Evolutionary conservation across 352 stramenopile species (phyloP), one percentile per base, ranked within the genome.

Genomic region (Phytopythium vexans): DNA sequence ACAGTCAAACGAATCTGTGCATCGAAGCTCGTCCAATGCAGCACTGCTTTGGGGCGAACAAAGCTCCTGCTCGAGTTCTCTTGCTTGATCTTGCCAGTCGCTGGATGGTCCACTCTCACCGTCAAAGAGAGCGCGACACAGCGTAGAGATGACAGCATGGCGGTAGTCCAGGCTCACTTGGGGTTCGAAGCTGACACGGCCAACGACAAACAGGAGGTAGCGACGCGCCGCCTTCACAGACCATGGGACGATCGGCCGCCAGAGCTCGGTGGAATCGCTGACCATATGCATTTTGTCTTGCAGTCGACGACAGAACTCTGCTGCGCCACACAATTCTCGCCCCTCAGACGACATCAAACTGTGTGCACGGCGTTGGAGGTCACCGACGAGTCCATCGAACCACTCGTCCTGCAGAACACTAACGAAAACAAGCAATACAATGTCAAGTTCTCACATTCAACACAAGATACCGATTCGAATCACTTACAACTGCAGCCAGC

Each of bases 401-500:
- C 59, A 72, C 53, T 69, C 49, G 12, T 62, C 41, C 15, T 59
- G n/a, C 12, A 72, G 42, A 43, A 72, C 52, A 35, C 63, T 71
- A 15, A 3, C 5, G 6, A 14, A 8, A 49, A 4, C 21, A 35
- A 9, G 10, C 42, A 6, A 15, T 10, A 48, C 31, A 36, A 8
- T 4, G 15, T 12, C 4, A 12, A 8, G 41, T 11, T 35, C 10
- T 47, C 6, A 36, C 21, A 4, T 3, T 15, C 16, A 6, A 14
- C 7, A 34, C 16, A 31, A 16, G 4, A 4, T 1, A 36, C 10
- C 16, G n/a, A 6, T 41, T 8, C 14, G 36, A 8, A 16, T 12
- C 33, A 63, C 62, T 37, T 58, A 70, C 62, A 60, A 56, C 31
- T 66, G 55, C 34, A 83, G 43, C 73, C 73, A 83, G 0, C 70